phyloP scores from a whole-genome alignment of 106 monocot species.

The Vanilla planifolia region DNA sequence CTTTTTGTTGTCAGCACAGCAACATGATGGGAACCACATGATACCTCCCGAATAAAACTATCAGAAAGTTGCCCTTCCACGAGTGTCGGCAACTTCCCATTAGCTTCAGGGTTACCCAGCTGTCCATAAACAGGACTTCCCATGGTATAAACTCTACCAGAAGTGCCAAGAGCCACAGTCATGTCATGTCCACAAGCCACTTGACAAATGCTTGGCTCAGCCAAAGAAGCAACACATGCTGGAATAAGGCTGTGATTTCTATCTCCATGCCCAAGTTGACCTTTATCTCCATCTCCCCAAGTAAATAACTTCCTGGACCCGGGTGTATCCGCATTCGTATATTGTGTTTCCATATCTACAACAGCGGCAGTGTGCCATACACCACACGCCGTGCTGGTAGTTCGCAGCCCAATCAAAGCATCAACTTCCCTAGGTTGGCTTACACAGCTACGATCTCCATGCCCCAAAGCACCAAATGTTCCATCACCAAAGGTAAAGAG shows the following conservation, averaged over 20 bases:
- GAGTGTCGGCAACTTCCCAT: conserved; percentile 31
- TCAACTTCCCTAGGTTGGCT: conserved; percentile 37
- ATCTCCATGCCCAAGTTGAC: conserved; percentile 41
- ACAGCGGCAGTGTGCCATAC: conserved; percentile 54
- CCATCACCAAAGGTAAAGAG: conserved; percentile 53
- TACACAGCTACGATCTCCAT: conserved; percentile 31
- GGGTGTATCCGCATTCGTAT: conserved; percentile 15
- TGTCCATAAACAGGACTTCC: conserved; percentile 37
- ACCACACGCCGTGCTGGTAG: conserved; percentile 35
- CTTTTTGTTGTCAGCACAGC: conserved; percentile 42
- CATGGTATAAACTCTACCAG: conserved; percentile 38
- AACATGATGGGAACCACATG: conserved; percentile 42
- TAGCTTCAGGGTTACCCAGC: conserved; percentile 31
- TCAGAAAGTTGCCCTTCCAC: conserved; percentile 21
- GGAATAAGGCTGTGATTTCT: conserved; percentile 25
- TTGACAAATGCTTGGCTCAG: conserved; percentile 31
- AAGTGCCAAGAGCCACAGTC: conserved; percentile 31
- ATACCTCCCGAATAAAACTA: conserved; percentile 27
- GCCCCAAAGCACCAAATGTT: conserved; percentile 42
- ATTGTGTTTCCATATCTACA: conserved; percentile 23
- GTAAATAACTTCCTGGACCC: conserved; percentile 29
- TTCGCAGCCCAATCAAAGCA: conserved; percentile 34
- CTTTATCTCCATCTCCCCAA: conserved; percentile 58
- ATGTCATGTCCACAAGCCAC: conserved; percentile 43
- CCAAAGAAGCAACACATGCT: conserved; percentile 30